Evolutionary conservation across 2,329 filamentous ascomycete genomes (phyloP).

Genomic region (Fusarium udum): DNA sequence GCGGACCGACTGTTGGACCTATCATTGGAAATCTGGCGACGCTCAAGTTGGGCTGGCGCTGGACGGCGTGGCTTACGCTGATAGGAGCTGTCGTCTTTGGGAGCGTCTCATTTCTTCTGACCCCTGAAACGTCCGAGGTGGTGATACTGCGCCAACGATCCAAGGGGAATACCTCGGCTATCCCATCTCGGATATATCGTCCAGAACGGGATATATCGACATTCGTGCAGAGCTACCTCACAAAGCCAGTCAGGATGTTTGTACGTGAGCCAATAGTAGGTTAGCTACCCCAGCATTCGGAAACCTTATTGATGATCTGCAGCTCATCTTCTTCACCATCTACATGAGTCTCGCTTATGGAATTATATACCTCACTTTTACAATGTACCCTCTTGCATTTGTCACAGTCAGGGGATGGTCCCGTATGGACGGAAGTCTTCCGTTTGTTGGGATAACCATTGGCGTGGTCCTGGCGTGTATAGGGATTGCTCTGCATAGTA

Average conservation of each 20-base stretch:
- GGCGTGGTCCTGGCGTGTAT: not conserved
- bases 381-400: not conserved
- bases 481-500: not conserved
- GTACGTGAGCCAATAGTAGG: not conserved
- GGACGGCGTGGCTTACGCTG: not conserved
- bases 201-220: not conserved
- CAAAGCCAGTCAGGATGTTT: not conserved
- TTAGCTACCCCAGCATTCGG: not conserved
- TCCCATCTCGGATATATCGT: not conserved
- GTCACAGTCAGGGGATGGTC: not conserved
- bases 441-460: not conserved
- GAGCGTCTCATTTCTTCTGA: not conserved
- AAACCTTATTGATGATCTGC: not conserved
- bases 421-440: not conserved
- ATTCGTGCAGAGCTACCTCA: not conserved
- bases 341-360: not conserved
- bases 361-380: not conserved
- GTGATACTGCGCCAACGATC: not conserved
- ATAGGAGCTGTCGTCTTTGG: not conserved
- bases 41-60: not conserved
- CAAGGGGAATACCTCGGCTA: not conserved
- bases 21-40: not conserved
- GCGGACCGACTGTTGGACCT: not conserved
- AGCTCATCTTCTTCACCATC: not conserved
- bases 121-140: not conserved